A percentile compares a stretch with the other conserved stretches of the same genome.
Evolutionary conservation across 1,284 basidiomycete genomes (phyloP).

Genomic region (Cryptococcus hybrid): DNA sequence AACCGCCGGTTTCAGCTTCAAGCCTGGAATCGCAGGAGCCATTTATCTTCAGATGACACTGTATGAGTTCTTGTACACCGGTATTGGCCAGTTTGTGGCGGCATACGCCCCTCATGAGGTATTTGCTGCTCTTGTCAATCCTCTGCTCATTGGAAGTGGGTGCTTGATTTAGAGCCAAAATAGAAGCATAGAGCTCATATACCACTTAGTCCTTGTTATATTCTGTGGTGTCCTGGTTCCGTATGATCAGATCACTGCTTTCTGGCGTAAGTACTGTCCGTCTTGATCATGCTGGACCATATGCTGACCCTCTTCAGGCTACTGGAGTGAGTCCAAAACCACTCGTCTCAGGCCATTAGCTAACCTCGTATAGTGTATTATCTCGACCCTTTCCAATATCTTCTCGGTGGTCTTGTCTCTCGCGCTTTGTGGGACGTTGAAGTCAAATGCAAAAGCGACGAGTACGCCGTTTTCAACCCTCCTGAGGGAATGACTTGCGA

Average conservation of each 20-base stretch:
- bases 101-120: slow-evolving; percentile 49
- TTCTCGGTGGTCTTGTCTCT: slow-evolving; percentile 50
- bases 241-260: slow-evolving; percentile 27
- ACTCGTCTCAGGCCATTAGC: slow-evolving; percentile 1
- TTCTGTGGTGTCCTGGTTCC: slow-evolving; percentile 35
- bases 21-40: slow-evolving; percentile 38
- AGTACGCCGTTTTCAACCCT: slow-evolving; percentile 45
- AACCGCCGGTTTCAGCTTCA: slow-evolving; percentile 40
- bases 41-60: slow-evolving; percentile 38
- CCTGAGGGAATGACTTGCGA: slow-evolving; percentile 51
- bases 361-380: slow-evolving; percentile 59
- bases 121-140: slow-evolving; percentile 17
- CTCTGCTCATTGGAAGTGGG: slow-evolving; percentile 3
- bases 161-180: background rate
- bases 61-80: slow-evolving; percentile 39
- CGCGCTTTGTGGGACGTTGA: slow-evolving; percentile 38
- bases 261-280: slow-evolving; percentile 18
- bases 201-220: slow-evolving; percentile 15
- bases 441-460: slow-evolving; percentile 47
- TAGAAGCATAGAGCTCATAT: background rate
- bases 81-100: slow-evolving; percentile 35
- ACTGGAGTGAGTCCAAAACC: too few species aligned
- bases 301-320: too few species aligned
- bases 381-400: slow-evolving; percentile 66
- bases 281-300: too few species aligned